Evolutionary conservation across 2,329 filamentous ascomycete genomes (phyloP), one percentile per base, ranked within the genome.

Genomic region (Exophiala xenobiotica): DNA sequence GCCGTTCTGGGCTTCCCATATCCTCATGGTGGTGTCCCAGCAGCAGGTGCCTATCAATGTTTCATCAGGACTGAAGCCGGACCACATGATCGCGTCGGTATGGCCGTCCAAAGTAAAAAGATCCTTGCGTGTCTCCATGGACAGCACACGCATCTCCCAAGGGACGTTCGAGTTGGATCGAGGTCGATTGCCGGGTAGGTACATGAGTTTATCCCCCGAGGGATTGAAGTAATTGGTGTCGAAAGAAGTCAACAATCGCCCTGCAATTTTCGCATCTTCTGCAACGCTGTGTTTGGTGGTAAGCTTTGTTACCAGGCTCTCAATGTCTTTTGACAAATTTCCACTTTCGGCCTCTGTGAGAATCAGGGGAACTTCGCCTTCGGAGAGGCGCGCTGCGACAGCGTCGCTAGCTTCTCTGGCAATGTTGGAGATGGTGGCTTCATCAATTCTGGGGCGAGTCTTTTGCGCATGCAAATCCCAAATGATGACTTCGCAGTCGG

Each of bases 161-260:
- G 14, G 27, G 19, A 22, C 42, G 29, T 46, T 27, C 20, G 27
- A 14, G 29, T 46, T 46, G 24, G 42, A 46, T 19, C 29, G 42
- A 46, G 42, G 42, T 19, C 42, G 14, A 20, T 46, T 29, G 12
- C 42, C 42, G 14, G 42, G 42, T n/a, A 46, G 42, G 20, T 46
- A 46, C 31, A 46, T 27, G 26, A 46, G 27, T 18, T 27, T 22
- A 14, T 31, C 35, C 14, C 42, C 42, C n/a, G 27, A 46, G 16
- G 42, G 42, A 11, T 29, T 33, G 29, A 46, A 35, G 7, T 20
- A 27, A 18, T 46, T 31, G 29, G 42, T 19, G 11, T 35, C 24
- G 29, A 46, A 46, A 11, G 18, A 33, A 12, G 16, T 46, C 14
- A 46, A 18, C 14, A 46, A 27, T 5, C 42, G 42, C 19, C 42